phyloP scores from a whole-genome alignment of 2,329 filamentous ascomycete species.

The Shiraia bambusicola region DNA sequence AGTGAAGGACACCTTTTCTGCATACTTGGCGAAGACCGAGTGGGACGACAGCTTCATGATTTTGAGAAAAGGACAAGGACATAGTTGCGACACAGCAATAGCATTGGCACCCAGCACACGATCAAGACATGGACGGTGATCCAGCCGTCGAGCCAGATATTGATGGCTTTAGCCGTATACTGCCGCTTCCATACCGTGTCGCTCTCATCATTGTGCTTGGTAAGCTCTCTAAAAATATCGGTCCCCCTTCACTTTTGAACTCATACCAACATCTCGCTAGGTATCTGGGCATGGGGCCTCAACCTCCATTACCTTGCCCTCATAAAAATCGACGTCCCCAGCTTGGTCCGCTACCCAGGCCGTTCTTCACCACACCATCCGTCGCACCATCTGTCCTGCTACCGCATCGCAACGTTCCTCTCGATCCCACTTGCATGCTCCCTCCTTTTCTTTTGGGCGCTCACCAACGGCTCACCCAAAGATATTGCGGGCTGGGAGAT shows the following conservation, averaged over 20 bases:
- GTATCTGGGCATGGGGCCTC: conserved; percentile 91
- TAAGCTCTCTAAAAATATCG: conserved; percentile 46
- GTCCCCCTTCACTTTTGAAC: neutral
- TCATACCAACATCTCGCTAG: conserved; percentile 50
- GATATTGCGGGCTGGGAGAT: conserved; percentile 78
- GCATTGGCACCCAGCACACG: conserved; percentile 20
- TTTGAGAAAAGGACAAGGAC: conserved; percentile 14
- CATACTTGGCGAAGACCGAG: conserved; percentile 7
- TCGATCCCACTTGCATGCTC: conserved; percentile 70
- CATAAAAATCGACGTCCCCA: conserved; percentile 81
- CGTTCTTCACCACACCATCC: conserved; percentile 69
- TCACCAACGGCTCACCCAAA: conserved; percentile 69
- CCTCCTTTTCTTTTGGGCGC: conserved; percentile 78
- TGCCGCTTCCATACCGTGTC: conserved; percentile 87
- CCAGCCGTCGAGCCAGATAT: conserved; percentile 66
- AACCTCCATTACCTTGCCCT: conserved; percentile 85
- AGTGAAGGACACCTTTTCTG: conserved; percentile 1
- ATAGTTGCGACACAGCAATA: conserved; percentile 25
- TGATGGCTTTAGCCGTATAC: conserved; percentile 82
- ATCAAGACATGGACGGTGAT: conserved; percentile 67
- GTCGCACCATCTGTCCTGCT: conserved; percentile 78
- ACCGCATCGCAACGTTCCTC: conserved; percentile 78
- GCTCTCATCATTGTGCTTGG: conserved; percentile 83
- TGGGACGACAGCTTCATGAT: conserved; percentile 17
- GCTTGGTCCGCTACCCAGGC: conserved; percentile 81